Conservation (phyloP, 331 rosid species). For the Quercus tomentella region DNA sequence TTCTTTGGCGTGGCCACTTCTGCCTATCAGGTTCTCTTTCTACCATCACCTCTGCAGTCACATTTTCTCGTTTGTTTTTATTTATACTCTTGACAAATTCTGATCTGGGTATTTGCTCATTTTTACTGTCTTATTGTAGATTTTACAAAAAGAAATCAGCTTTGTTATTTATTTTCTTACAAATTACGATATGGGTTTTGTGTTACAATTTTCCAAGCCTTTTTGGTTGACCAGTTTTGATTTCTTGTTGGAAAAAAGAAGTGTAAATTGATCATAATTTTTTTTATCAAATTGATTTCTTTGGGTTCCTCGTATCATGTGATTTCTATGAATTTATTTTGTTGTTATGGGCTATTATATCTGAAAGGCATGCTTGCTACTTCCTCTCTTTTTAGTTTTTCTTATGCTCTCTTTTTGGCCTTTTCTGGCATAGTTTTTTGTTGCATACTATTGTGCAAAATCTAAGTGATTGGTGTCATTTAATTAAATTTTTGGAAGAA, state of each 20-base stretch:
- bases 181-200: not conserved
- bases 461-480: not conserved
- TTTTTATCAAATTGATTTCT: no score
- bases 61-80: not conserved
- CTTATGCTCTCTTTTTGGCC: not conserved
- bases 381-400: not conserved
- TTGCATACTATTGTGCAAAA: not conserved
- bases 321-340: not conserved
- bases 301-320: not conserved
- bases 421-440: not conserved
- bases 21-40: slow-evolving; percentile 67
- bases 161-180: not conserved
- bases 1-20: slow-evolving; percentile 88
- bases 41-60: not conserved
- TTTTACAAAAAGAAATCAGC: not conserved
- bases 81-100: not conserved
- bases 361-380: not conserved
- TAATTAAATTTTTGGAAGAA: not conserved
- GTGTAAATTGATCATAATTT: no score
- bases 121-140: not conserved
- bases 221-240: not conserved
- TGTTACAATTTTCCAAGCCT: not conserved
- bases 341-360: not conserved
- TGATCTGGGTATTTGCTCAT: not conserved
- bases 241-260: no score